Evolutionary conservation across 2,329 filamentous ascomycete species (phyloP).

Genomic region (Aspergillus neotritici): DNA sequence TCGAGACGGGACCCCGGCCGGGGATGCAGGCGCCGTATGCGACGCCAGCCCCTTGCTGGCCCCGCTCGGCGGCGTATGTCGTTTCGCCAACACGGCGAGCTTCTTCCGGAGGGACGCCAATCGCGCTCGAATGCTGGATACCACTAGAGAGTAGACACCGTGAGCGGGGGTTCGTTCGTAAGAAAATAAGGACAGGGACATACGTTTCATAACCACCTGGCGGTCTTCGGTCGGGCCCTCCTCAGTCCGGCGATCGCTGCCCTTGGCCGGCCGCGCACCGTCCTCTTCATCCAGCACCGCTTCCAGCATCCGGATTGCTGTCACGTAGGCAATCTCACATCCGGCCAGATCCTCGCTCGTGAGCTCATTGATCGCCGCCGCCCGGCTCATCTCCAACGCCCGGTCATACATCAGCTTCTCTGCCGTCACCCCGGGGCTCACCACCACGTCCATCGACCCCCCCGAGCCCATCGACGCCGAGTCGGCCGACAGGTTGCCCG

Average conservation of each 20-base stretch:
- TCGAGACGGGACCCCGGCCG: conserved; percentile 15
- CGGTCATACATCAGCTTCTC: conserved; percentile 98
- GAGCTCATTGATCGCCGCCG: conserved; percentile 91
- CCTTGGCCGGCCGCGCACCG: conserved; percentile 31
- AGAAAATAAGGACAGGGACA: background rate
- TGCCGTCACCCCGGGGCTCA: conserved; percentile 84
- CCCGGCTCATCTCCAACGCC: conserved; percentile 91
- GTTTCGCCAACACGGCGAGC: conserved; percentile 44
- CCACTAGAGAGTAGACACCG: conserved; percentile 39
- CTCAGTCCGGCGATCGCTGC: conserved; percentile 15
- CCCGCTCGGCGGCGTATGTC: conserved; percentile 36
- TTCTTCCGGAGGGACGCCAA: conserved; percentile 46
- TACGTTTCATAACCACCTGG: conserved; percentile 46
- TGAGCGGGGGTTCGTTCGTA: conserved; percentile 13
- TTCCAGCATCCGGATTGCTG: conserved; percentile 90
- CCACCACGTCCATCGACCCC: conserved; percentile 69
- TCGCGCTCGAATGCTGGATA: conserved; percentile 46
- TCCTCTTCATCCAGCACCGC: conserved; percentile 85
- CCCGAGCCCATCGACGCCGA: conserved; percentile 51
- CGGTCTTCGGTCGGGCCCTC: conserved; percentile 39
- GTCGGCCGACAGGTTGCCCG: conserved; percentile 64
- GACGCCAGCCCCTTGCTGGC: conserved; percentile 25
- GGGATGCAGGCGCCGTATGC: conserved; percentile 27
- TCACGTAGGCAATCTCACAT: conserved; percentile 89
- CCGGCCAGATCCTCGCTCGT: conserved; percentile 81